phyloP scores from a whole-genome alignment of 108 stramenopile species.

The Nannochloropsis salina region DNA sequence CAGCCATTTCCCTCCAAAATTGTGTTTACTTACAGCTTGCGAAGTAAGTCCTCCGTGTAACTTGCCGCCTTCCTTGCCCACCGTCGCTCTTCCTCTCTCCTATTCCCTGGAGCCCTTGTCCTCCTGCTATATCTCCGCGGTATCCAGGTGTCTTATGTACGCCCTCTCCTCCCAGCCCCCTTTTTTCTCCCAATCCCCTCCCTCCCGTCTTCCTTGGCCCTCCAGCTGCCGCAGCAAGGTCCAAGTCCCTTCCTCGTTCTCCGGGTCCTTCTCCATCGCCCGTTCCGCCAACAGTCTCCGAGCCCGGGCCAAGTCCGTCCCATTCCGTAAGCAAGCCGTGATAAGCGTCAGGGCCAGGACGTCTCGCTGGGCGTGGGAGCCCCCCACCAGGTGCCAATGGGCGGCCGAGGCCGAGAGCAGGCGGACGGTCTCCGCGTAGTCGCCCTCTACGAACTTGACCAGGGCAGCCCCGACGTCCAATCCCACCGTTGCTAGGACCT shows the following conservation, averaged over 20 bases:
- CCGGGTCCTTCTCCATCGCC: background rate
- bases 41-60: too few relatives aligned
- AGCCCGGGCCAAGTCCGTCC: background rate
- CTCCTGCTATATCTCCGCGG: background rate
- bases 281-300: conserved; percentile 11
- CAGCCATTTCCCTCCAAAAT: too few relatives aligned
- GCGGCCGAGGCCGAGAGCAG: background rate
- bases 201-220: background rate
- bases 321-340: background rate
- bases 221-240: background rate
- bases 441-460: background rate
- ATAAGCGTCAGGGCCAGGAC: background rate
- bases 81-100: background rate
- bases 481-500: background rate
- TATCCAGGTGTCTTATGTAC: background rate
- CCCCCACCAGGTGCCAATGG: conserved; percentile 6
- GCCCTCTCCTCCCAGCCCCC: background rate
- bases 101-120: background rate
- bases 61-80: background rate
- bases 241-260: background rate
- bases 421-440: background rate
- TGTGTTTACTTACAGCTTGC: too few relatives aligned
- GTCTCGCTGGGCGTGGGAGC: conserved; percentile 1
- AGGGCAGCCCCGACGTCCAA: background rate
- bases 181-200: background rate